Evolutionary conservation across 208 protist species (phyloP).

Genomic region (Wallacemonas sp.): DNA sequence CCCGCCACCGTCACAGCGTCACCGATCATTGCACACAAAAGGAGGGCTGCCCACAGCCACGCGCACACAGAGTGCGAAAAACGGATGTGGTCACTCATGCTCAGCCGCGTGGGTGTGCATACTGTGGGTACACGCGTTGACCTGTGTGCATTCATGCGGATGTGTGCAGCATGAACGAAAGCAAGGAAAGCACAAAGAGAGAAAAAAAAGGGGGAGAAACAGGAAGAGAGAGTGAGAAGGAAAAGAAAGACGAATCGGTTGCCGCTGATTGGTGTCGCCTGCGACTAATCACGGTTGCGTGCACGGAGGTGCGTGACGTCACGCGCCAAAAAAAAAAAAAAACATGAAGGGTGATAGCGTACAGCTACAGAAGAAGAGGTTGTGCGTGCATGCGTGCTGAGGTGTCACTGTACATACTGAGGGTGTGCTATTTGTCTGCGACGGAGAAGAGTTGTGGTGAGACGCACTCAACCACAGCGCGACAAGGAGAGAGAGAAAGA

Average conservation of each 20-base stretch:
- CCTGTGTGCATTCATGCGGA: neutral
- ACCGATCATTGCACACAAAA: neutral
- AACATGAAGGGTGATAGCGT: no score
- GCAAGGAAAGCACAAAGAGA: neutral
- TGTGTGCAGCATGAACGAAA: neutral
- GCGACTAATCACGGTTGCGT: no score
- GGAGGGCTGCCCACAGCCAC: neutral
- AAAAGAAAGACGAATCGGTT: neutral
- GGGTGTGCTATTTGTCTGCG: no score
- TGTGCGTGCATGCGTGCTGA: neutral
- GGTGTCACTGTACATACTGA: neutral
- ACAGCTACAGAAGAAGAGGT: no score
- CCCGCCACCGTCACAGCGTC: conserved; percentile 15
- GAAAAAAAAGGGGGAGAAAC: conserved; percentile 7
- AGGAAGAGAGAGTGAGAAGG: neutral
- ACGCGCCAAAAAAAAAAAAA: no score
- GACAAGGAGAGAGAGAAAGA: neutral
- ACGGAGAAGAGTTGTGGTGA: no score
- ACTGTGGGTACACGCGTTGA: neutral
- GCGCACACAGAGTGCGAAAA: neutral
- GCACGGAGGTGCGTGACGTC: no score
- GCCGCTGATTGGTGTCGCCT: no score
- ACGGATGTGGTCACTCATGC: no score
- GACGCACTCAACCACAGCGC: no score
- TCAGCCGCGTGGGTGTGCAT: neutral